Evolutionary conservation across 805 yeast genomes (phyloP).

Genomic region (Candida stauntonica): DNA sequence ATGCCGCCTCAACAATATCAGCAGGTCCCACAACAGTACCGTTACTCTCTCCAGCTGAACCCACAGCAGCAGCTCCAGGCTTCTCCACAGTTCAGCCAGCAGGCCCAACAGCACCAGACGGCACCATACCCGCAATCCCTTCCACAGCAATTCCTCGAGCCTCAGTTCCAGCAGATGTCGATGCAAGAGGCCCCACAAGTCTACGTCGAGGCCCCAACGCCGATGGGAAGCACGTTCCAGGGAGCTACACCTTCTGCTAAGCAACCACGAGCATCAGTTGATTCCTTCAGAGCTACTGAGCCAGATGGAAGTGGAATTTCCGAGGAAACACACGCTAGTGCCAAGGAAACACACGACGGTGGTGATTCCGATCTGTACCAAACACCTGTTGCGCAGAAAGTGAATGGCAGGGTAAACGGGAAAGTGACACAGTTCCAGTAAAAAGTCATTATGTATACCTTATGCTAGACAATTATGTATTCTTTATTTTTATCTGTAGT

Average conservation of each 20-base stretch:
- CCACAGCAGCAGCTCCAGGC: slow-evolving; percentile 14
- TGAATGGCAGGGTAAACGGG: slow-evolving; percentile 31
- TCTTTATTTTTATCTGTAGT: no score
- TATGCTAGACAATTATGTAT: neutral
- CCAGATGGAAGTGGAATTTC: slow-evolving; percentile 22
- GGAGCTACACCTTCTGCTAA: no score
- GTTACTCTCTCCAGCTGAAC: slow-evolving; percentile 7
- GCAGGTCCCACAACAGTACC: slow-evolving; percentile 10
- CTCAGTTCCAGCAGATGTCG: slow-evolving; percentile 7
- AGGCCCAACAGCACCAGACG: neutral
- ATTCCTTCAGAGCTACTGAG: slow-evolving; percentile 6
- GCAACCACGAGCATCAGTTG: slow-evolving; percentile 9
- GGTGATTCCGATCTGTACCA: slow-evolving; percentile 7
- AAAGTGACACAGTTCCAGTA: slow-evolving; percentile 1
- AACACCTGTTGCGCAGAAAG: neutral
- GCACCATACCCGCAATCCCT: slow-evolving; percentile 7
- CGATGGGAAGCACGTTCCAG: slow-evolving; percentile 1
- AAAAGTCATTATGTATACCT: neutral
- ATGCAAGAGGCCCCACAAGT: slow-evolving; percentile 9
- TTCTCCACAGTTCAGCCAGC: slow-evolving; percentile 2
- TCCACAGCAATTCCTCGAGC: slow-evolving; percentile 12
- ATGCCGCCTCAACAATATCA: slow-evolving; percentile 11
- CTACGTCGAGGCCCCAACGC: slow-evolving; percentile 17
- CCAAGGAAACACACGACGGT: slow-evolving; percentile 24
- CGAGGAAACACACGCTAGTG: slow-evolving; percentile 23